Evolutionary conservation across 2,329 filamentous ascomycete genomes (phyloP).

Genomic region (Chalaropsis ovoidea): DNA sequence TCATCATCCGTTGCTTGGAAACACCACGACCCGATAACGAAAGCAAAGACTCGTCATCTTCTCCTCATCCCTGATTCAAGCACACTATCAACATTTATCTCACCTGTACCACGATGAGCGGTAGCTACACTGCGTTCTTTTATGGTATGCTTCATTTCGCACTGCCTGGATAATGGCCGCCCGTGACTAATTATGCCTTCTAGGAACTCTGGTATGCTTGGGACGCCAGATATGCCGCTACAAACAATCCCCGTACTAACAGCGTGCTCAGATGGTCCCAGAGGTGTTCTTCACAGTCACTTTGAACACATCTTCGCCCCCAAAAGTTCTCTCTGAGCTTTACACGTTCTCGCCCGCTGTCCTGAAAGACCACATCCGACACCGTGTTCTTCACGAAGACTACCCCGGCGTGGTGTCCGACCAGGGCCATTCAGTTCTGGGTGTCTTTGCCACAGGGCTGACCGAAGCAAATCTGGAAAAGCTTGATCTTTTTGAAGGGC

Average conservation of each 20-base stretch:
- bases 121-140: slow-evolving; percentile 21
- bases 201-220: slow-evolving; percentile 34
- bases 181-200: slow-evolving; percentile 17
- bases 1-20: no score
- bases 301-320: slow-evolving; percentile 47
- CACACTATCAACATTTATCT: neutral
- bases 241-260: slow-evolving; percentile 27
- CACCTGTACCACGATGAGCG: slow-evolving; percentile 17
- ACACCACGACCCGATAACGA: no score
- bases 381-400: slow-evolving; percentile 57
- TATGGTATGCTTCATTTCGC: slow-evolving; percentile 36
- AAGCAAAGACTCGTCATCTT: neutral
- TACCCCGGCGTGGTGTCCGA: slow-evolving; percentile 68
- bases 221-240: neutral
- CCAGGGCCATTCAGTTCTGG: slow-evolving; percentile 52
- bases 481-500: slow-evolving; percentile 74
- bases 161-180: neutral
- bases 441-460: slow-evolving; percentile 66
- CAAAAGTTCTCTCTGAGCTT: slow-evolving; percentile 44
- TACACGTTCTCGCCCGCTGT: slow-evolving; percentile 61
- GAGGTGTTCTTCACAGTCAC: slow-evolving; percentile 79
- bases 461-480: slow-evolving; percentile 64
- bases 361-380: slow-evolving; percentile 61
- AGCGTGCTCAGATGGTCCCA: slow-evolving; percentile 56
- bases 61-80: neutral